Evolutionary conservation across 2,329 filamentous ascomycete species (phyloP), one percentile per base, ranked within the genome.

Genomic region (Botrytis sinoallii): DNA sequence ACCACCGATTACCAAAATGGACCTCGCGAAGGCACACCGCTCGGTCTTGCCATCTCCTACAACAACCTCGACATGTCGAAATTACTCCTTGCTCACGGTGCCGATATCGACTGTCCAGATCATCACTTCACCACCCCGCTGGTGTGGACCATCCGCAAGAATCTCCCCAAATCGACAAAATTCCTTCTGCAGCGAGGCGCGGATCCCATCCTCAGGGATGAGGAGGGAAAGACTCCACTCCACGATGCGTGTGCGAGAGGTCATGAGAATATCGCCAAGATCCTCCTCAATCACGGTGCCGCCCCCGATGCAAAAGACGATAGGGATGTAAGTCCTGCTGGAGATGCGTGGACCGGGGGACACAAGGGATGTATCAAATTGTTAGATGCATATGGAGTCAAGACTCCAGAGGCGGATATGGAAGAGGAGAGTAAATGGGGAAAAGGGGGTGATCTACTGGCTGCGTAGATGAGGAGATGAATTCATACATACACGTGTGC

Each of bases 121-220:
- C 71, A 73, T 46, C 66, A 70, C 6, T 70, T 16, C n/a, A 73
- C 68, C 10, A 73, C 71, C 0, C 71, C 71, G 20, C 67, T 73
- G 35, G 57, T 70, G 2, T 73, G 71, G 71, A 70, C 71, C 12
- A 73, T 73, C 42, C 44, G 65, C 10, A 70, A 73, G 18, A 63
- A 70, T 44, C 44, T 70, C 4, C 71, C 71, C 1, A 70, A 70
- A 44, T 70, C 66, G 2, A 57, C 71, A 0, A 73, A 71, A 35
- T 73, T 73, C 16, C 60, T 83, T 75, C 63, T 76, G 71, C 65
- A 71, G 40, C 29, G 61, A 16, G 72, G 72, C 8, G 67, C 68
- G 6, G 72, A 73, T 71, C 72, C 72, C n/a, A 65, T 71, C 0
- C 40, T 71, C 0, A 42, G 71, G 35, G 72, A 73, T 35, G 60